Evolutionary conservation across 306 rosid genomes (phyloP), one percentile per base, ranked within the genome.

Genomic region (Vigna radiata): DNA sequence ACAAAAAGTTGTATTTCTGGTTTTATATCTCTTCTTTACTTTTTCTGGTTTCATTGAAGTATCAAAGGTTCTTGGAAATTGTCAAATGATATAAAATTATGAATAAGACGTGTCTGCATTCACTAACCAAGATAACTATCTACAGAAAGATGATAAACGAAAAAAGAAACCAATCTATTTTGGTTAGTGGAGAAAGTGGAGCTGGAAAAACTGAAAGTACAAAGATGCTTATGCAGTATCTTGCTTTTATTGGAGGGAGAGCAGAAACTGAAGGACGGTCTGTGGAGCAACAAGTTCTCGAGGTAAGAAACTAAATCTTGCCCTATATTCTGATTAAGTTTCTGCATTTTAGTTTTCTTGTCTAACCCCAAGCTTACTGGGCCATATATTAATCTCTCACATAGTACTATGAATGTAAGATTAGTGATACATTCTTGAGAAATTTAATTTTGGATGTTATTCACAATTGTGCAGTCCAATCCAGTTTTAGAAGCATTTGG

Each of bases 401-500:
- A 36, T 1, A 6, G 8, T 37, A 37, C 10, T 7, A 37, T 2
- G 10, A 37, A 1, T 37, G 2, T 7, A 37, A 37, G 10, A 1
- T 6, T 39, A 60, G 29, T 60, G 8, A 31, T 1, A 61, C 23
- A 33, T 56, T 31, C 62, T 63, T 60, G 15, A 52, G 49, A 48
- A 31, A 27, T 61, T 72, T 59, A 69, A 39, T 47, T 66, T 76
- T 9, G 61, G 65, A 78, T 79, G 23, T 75, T 37, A 41, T 77
- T 80, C 27, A 67, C 43, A 68, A 21, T 27, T 84, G 7, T 82
- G 86, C 89, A 94, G 98, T 94, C 98, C 62, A 94, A 94, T 80
- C 98, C 98, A 75, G 97, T 94, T 86, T 90, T 94, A 14, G 98
- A 94, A 88, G 98, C 98, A 79, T 94, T 94, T 86, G 98, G 98